These are phyloP conservation scores for Neohortaea acidophila DNA, from an alignment of 495 filamentous ascomycete genomes.

Conservation along the genomic window DNA sequence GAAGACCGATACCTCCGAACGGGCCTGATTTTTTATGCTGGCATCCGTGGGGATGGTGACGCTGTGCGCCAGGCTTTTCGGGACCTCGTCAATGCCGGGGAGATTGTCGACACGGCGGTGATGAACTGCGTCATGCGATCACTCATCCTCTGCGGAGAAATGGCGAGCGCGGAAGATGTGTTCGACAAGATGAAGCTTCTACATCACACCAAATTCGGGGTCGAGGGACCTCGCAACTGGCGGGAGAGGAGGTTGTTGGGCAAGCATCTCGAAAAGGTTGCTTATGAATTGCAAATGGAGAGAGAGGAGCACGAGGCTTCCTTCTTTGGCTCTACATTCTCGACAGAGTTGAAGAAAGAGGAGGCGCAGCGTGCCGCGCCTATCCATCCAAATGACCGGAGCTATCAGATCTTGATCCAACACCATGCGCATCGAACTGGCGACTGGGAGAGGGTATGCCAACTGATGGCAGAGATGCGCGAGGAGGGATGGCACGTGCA, in stretches of 20 bases:
- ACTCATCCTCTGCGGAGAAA: conserved; percentile 57
- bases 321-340: conserved; percentile 13
- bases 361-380: conserved; percentile 39
- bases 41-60: conserved; percentile 50
- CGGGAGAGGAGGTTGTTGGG: conserved; percentile 23
- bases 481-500: conserved; percentile 6
- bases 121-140: conserved; percentile 73
- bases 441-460: conserved; percentile 39
- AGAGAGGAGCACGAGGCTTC: conserved; percentile 32
- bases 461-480: conserved; percentile 52
- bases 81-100: conserved; percentile 60
- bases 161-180: conserved; percentile 54
- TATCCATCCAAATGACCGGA: conserved; percentile 46
- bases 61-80: conserved; percentile 56
- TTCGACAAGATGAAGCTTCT: conserved; percentile 66
- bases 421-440: conserved; percentile 37
- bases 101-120: conserved; percentile 76
- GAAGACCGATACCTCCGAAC: conserved; percentile 64
- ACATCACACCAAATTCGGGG: conserved; percentile 17
- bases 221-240: conserved; percentile 21
- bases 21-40: conserved; percentile 66
- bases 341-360: conserved; percentile 18
- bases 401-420: conserved; percentile 47
- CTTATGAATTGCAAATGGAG: conserved; percentile 42
- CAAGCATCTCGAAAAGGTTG: conserved; percentile 27